Percentiles rank a stretch among this genome's conserved stretches.
Evolutionary conservation across 352 stramenopile species (phyloP).

Genomic region (Pythium sp.): DNA sequence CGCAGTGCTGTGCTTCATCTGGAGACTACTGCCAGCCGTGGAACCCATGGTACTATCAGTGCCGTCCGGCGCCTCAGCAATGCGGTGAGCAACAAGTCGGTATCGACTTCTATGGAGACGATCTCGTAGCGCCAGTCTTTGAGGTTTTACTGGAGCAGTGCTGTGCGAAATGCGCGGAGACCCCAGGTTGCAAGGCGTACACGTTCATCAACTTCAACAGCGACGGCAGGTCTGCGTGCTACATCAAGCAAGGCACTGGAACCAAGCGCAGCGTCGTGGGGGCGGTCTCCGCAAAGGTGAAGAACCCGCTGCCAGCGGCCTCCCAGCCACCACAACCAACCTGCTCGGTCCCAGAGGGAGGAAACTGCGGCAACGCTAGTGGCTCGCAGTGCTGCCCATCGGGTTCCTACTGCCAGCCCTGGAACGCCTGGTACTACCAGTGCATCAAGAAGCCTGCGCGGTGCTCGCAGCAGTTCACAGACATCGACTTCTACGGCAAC

Average conservation of each 20-base stretch:
- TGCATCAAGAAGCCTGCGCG: constrained; percentile 29
- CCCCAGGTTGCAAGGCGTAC: constrained; percentile 24
- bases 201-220: constrained; percentile 28
- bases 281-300: constrained; percentile 10
- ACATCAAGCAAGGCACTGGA: constrained; percentile 14
- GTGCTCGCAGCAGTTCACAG: constrained; percentile 36
- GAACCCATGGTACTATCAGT: constrained; percentile 13
- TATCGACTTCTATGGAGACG: constrained; percentile 21
- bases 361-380: constrained; percentile 15
- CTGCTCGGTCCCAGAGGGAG: constrained; percentile 21
- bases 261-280: not conserved
- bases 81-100: constrained; percentile 17
- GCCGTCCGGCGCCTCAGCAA: constrained; percentile 8
- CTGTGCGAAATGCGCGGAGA: constrained; percentile 19
- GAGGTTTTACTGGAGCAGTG: constrained; percentile 25
- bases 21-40: constrained; percentile 17
- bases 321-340: constrained; percentile 1
- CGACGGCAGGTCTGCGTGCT: constrained; percentile 9
- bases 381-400: constrained; percentile 28
- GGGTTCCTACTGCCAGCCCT: constrained; percentile 40
- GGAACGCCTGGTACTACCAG: constrained; percentile 35
- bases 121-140: constrained; percentile 10
- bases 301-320: not conserved
- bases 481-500: constrained; percentile 50
- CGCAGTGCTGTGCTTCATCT: constrained; percentile 26